These are phyloP conservation scores for Erysimum cheiri DNA, from an alignment of 441 rosid species.

Conservation along the genomic window DNA sequence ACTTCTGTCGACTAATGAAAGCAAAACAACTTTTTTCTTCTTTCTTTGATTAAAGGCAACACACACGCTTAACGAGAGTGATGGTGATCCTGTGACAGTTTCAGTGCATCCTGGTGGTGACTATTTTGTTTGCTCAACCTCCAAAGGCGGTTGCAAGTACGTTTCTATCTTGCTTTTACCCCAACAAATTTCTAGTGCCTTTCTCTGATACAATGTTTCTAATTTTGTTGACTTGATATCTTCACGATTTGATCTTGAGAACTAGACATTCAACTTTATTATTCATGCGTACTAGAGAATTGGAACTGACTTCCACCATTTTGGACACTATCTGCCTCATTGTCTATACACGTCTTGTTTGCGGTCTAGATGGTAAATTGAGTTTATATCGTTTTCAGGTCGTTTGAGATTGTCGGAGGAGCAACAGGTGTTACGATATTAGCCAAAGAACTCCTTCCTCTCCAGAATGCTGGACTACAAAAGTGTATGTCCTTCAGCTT, in stretches of 20 bases:
- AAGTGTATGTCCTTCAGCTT: conserved; percentile 87
- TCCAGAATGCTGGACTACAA: conserved; percentile 71
- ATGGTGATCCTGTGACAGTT: conserved; percentile 70
- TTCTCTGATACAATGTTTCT: conserved; percentile 10
- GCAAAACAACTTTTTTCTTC: not conserved
- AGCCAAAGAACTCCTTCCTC: conserved; percentile 65
- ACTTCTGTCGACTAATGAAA: conserved; percentile 25
- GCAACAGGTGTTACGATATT: conserved; percentile 56
- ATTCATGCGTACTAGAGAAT: not conserved
- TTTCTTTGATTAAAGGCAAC: conserved; percentile 50
- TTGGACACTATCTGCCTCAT: conserved; percentile 4
- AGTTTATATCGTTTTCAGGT: conserved; percentile 52
- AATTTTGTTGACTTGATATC: conserved; percentile 8
- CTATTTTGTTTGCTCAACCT: conserved; percentile 76
- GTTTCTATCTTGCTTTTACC: conserved; percentile 34
- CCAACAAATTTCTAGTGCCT: not conserved
- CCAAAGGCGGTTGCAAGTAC: conserved; percentile 87
- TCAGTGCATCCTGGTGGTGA: conserved; percentile 92
- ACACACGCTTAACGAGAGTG: conserved; percentile 69
- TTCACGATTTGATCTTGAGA: conserved; percentile 11
- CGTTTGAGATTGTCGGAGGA: conserved; percentile 67
- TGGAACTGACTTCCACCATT: conserved; percentile 1
- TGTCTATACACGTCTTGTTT: conserved; percentile 16
- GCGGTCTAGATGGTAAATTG: not conserved
- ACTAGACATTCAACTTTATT: conserved; percentile 5